phyloP scores from a whole-genome alignment of 441 rosid species.

The Brassica hybrid region DNA sequence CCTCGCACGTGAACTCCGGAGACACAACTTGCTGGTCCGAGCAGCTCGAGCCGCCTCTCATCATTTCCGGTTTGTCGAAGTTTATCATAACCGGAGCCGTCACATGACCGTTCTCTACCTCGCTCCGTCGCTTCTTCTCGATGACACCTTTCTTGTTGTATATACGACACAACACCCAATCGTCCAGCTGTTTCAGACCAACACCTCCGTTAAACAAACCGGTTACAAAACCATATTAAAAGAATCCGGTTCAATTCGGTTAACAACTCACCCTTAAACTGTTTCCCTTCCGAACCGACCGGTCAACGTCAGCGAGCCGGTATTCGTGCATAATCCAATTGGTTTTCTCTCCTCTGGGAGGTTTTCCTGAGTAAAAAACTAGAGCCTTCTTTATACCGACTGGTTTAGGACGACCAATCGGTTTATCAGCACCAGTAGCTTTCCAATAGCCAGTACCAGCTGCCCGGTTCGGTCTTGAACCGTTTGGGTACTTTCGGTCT shows the following conservation, averaged over 20 bases:
- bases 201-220: constrained; percentile 16
- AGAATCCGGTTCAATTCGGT: background rate
- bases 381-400: constrained; percentile 84
- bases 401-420: constrained; percentile 78
- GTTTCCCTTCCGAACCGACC: constrained; percentile 77
- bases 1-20: constrained; percentile 75
- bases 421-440: constrained; percentile 96
- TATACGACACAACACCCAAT: constrained; percentile 94
- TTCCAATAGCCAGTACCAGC: constrained; percentile 94
- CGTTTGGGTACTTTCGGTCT: constrained; percentile 87
- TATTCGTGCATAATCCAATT: constrained; percentile 99
- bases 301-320: constrained; percentile 84
- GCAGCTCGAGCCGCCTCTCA: constrained; percentile 72
- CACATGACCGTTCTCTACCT: constrained; percentile 41
- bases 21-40: constrained; percentile 80
- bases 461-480: constrained; percentile 88
- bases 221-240: background rate
- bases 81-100: constrained; percentile 42
- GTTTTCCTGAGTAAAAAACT: constrained; percentile 84
- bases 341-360: constrained; percentile 82
- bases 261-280: constrained; percentile 64
- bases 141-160: constrained; percentile 85
- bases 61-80: constrained; percentile 12
- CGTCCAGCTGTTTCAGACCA: constrained; percentile 65
- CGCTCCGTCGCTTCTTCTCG: constrained; percentile 54